These are phyloP conservation scores for Coemansia sp. DNA, from an alignment of 192 early-diverging fungal species.

Conservation along the genomic window DNA sequence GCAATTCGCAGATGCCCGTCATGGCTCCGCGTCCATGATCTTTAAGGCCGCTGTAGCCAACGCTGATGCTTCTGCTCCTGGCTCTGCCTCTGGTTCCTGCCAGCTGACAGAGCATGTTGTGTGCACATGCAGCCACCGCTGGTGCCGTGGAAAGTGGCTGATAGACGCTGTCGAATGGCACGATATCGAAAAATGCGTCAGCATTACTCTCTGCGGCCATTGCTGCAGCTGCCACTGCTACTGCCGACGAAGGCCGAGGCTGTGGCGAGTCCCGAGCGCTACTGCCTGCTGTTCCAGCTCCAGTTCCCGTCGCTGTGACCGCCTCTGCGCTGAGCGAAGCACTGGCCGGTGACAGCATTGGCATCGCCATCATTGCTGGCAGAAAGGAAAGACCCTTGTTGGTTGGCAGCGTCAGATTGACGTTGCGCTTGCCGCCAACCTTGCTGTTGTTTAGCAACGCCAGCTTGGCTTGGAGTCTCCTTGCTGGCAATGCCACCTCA, in stretches of 20 bases:
- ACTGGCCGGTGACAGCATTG: conserved; percentile 32
- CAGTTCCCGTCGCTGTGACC: conserved; percentile 17
- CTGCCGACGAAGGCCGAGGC: conserved; percentile 12
- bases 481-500: not conserved
- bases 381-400: conserved; percentile 2
- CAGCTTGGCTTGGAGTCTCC: conserved; percentile 6
- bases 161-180: conserved; percentile 9
- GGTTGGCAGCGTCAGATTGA: conserved; percentile 28
- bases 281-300: conserved; percentile 19
- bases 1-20: not conserved
- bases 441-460: not conserved
- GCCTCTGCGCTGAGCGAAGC: conserved; percentile 29
- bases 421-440: conserved; percentile 18
- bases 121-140: conserved; percentile 23
- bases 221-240: conserved; percentile 3
- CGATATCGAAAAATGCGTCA: conserved; percentile 16
- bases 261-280: conserved; percentile 30
- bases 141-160: conserved; percentile 17
- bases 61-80: conserved; percentile 5
- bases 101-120: conserved; percentile 48
- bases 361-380: conserved; percentile 22
- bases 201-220: conserved; percentile 4
- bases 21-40: not conserved
- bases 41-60: not conserved
- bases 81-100: conserved; percentile 18